Base-by-base conservation (phyloP, 192 early-diverging fungal species). In the Phycomyces nitens region DNA sequence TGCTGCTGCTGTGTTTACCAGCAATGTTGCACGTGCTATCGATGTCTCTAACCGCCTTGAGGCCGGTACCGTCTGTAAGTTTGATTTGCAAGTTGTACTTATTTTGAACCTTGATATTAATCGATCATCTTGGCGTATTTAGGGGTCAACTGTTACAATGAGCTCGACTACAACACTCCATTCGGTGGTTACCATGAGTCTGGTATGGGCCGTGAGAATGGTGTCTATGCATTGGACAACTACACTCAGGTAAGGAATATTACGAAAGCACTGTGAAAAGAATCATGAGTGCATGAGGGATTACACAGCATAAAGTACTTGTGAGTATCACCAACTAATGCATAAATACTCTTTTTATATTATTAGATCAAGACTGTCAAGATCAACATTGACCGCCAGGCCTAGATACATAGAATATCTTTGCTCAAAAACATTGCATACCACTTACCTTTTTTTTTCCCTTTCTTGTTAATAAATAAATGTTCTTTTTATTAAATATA, bases 111-210 rank as follows among this genome's bases (percentile, higher is more conserved):
- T 44, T 56, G 26, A 38, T 29, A 43, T 43, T 65, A 10, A 41
- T 44, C 15, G 11, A 10, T 51, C 34, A 29, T 38, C 56, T 57
- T 24, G n/a, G 26, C 23, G 16, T 24, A 29, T 11, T 38, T 50
- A 66, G 65, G 59, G 67, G 60, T 69, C 55, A 62, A 69, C 47
- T 60, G 66, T 43, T 68, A 53, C 51, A 57, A 66, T 16, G 50
- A 53, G 50, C 62, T 72, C 6, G 47, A 60, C 51, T 43, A 42
- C 34, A 38, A 60, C n/a, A 66, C 60, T 24, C 67, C 60, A 40
- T 93, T 92, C 69, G 91, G 91, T 43, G 91, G 91, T 15, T 86
- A 74, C 62, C 88, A 87, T 70, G 69, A 88, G 67, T 78, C 74
- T 47, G 91, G 91, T 12, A 77, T 84, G 62, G 85, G 85, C 24